Evolutionary conservation across 192 early-diverging fungal species (phyloP).

Genomic region (Coemansia sp.): DNA sequence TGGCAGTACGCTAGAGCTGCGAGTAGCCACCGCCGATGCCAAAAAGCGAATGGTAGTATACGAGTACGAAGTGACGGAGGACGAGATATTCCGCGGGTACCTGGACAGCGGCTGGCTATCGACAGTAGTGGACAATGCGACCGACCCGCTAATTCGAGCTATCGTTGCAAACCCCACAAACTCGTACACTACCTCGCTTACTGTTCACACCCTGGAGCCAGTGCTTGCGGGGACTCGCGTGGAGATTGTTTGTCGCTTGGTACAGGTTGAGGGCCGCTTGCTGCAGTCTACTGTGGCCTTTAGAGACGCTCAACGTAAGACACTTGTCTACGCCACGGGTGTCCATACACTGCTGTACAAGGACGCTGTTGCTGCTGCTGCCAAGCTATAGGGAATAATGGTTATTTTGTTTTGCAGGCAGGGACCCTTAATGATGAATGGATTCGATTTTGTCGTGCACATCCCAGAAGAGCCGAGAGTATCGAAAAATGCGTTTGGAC

Average conservation of each 20-base stretch:
- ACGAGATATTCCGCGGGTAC: slow-evolving; percentile 26
- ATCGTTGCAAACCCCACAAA: background rate
- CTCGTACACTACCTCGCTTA: slow-evolving; percentile 13
- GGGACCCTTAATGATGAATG: background rate
- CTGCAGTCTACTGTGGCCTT: slow-evolving; percentile 26
- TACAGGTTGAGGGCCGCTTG: slow-evolving; percentile 17
- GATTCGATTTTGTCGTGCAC: too few species aligned
- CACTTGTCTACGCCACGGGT: slow-evolving; percentile 18
- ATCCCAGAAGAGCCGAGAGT: background rate
- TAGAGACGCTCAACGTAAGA: slow-evolving; percentile 15
- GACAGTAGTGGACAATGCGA: slow-evolving; percentile 18
- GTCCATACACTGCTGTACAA: slow-evolving; percentile 15
- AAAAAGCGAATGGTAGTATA: slow-evolving; percentile 15
- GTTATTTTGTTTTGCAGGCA: background rate
- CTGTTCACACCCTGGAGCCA: slow-evolving; percentile 19
- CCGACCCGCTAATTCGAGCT: slow-evolving; percentile 12
- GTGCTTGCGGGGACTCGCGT: slow-evolving; percentile 10
- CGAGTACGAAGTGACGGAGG: slow-evolving; percentile 27
- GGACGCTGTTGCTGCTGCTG: slow-evolving; percentile 2
- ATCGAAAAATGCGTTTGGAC: background rate
- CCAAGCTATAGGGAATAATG: background rate
- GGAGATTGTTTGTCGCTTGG: slow-evolving; percentile 25
- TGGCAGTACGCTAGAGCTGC: slow-evolving; percentile 19
- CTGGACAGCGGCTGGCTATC: slow-evolving; percentile 25
- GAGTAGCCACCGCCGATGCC: slow-evolving; percentile 13